A percentile compares a stretch with the other conserved stretches of the same genome.
phyloP scores from a whole-genome alignment of 257 asterid species.

The Nicotiana benthamiana region DNA sequence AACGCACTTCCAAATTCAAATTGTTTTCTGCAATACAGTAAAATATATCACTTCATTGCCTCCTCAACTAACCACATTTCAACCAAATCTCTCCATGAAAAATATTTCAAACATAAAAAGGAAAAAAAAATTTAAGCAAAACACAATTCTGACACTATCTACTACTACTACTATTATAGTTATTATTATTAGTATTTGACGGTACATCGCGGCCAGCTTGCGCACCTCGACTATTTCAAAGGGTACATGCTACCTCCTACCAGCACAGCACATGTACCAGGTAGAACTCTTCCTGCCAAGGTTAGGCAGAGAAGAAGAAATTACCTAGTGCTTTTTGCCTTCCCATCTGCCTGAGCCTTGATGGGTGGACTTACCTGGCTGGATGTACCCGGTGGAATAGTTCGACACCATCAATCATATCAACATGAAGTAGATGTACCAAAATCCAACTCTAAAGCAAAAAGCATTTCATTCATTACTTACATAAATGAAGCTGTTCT shows the following conservation, averaged over 20 bases:
- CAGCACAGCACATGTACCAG: no score
- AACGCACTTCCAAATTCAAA: not conserved
- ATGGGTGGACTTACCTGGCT: no score
- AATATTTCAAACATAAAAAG: not conserved
- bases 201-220: no score
- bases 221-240: no score
- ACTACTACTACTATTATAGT: no score
- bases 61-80: not conserved
- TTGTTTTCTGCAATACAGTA: not conserved
- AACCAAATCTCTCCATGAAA: not conserved
- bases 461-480: constrained; percentile 17
- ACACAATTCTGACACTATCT: not conserved
- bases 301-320: no score
- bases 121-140: not conserved
- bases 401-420: not conserved
- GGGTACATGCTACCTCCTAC: no score
- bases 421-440: not conserved
- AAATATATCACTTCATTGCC: not conserved
- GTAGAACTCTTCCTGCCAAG: no score
- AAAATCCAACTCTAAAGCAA: not conserved
- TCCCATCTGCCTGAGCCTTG: no score
- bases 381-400: no score
- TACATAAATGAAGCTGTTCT: constrained; percentile 91
- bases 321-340: no score
- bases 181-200: no score